A percentile compares a stretch with the other conserved stretches of the same genome.
Conservation (phyloP, 805 yeast genomes). For the Wickerhamomyces subpelliculosus region DNA sequence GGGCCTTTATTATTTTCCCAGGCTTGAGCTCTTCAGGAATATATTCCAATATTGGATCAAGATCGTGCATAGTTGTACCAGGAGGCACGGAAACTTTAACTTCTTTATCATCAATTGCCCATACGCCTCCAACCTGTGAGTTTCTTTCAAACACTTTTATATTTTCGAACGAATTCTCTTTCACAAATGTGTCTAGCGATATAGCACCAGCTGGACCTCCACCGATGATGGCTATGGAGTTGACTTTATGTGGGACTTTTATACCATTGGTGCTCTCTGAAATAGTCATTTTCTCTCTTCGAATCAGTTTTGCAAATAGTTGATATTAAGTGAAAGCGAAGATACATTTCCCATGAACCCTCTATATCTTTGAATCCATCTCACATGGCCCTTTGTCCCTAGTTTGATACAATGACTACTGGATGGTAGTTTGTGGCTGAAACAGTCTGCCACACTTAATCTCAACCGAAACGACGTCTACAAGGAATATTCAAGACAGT, state of each 20-base stretch:
- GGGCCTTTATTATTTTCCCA: background rate
- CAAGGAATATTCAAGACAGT: too few species aligned
- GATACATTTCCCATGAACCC: too few species aligned
- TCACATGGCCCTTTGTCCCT: too few species aligned
- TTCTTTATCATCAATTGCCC: conserved; percentile 25
- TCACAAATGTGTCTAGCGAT: conserved; percentile 27
- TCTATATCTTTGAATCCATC: too few species aligned
- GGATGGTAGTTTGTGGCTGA: too few species aligned
- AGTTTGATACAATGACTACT: too few species aligned
- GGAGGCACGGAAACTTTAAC: conserved; percentile 7
- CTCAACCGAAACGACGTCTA: too few species aligned
- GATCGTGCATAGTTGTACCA: conserved; percentile 11
- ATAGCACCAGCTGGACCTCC: conserved; percentile 39
- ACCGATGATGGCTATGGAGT: conserved; percentile 32
- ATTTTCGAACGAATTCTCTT: conserved; percentile 22
- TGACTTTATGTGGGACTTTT: conserved; percentile 2
- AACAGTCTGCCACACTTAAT: too few species aligned
- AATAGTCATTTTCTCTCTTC: background rate
- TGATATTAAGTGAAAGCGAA: too few species aligned
- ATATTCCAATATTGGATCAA: conserved; percentile 16
- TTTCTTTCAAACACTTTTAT: conserved; percentile 32
- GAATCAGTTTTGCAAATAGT: too few species aligned
- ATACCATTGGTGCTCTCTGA: background rate
- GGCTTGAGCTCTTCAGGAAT: conserved; percentile 1
- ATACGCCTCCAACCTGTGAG: conserved; percentile 30